Evolutionary conservation across 1,284 basidiomycete species (phyloP), one percentile per base, ranked within the genome.

Genomic region (Rhizoctonia solani): DNA sequence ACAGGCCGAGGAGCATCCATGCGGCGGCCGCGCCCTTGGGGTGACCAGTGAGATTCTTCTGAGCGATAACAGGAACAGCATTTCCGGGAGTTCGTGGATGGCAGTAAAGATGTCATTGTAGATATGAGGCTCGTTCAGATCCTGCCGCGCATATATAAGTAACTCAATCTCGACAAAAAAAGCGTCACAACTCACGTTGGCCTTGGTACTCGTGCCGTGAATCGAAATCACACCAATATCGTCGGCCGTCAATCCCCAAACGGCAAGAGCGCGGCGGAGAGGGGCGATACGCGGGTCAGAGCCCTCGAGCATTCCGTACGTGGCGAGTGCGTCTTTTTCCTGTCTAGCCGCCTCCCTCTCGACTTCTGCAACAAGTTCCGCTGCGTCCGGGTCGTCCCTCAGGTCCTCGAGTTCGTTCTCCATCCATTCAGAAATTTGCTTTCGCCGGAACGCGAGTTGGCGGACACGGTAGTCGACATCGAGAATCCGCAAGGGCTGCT

Each of bases 21-120:
- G 95, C 92, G 68, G 96, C 96, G 29, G 96, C 93, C 72, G 94
- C 95, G 80, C 95, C 95, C 82, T 98, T 98, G 9, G 95, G 89
- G 78, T 98, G 95, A 72, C 95, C 95, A 54, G 95, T 90, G 54
- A 98, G 83, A 78, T 90, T 93, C 85, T 99, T 99, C 79, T 99
- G 96, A 1, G 97, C 93, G 79, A 98, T 92, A 74, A 98, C 89
- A 2, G 97, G 96, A 59, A 98, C 90, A 21, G 95, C 95, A 76
- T 98, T 98, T 67, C 95, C 95, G 54, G 87, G 85, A 14, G 93
- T 93, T 70, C 97, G 91, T 87, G 87, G 73, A 98, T 89, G 67
- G 87, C 86, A 42, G 85, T 87, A 79, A 99, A 92, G 75, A 98
- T 88, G 72, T 93, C 88, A 77, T 98, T 95, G 91, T 96, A 98